Evolutionary conservation across 2,329 filamentous ascomycete species (phyloP), one percentile per base, ranked within the genome.

Genomic region (Aspergillus glaucus): DNA sequence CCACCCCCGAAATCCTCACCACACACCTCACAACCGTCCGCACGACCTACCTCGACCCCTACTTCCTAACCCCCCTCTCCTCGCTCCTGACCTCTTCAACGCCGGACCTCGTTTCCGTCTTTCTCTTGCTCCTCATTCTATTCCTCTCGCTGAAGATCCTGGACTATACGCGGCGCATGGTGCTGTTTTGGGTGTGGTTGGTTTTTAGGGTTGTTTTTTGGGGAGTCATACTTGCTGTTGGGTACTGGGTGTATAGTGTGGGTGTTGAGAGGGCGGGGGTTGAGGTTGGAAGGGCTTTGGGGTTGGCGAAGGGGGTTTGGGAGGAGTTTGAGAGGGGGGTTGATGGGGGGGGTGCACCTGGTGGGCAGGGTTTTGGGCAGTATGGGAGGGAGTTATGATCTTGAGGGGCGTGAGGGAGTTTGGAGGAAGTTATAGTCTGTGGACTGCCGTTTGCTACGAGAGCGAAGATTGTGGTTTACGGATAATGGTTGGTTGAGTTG

Each of bases 151-250:
- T 85, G 50, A 79, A 81, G 55, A 74, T 93, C 39, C 71, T 85
- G 55, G 79, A 84, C 64, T 85, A 86, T 72, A 73, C 89, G 15
- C 82, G 84, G 52, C 80, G 88, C 51, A 71, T 88, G 17, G 75
- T 95, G 50, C 73, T 89, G 62, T 94, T 84, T 73, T 89, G 88
- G 82, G 80, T 89, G 46, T 74, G 79, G n/a, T 63, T 95, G 48
- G 75, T 77, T 9, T 66, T 88, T 54, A 72, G 79, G 21, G 56
- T 89, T 39, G 65, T 79, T 1, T 81, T 89, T 54, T 93, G 83
- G 81, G 78, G 77, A 1, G 65, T 72, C 2, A 56, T 91, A 2
- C 70, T 77, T 4, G 74, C 76, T 0, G 39, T 82, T 0, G 75
- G 75, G 0, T 72, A 82, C 15, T 75, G 78, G 51, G 74, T 85